Base-by-base conservation (phyloP, 2,329 filamentous ascomycete species). In the Elsinoe ampelina region DNA sequence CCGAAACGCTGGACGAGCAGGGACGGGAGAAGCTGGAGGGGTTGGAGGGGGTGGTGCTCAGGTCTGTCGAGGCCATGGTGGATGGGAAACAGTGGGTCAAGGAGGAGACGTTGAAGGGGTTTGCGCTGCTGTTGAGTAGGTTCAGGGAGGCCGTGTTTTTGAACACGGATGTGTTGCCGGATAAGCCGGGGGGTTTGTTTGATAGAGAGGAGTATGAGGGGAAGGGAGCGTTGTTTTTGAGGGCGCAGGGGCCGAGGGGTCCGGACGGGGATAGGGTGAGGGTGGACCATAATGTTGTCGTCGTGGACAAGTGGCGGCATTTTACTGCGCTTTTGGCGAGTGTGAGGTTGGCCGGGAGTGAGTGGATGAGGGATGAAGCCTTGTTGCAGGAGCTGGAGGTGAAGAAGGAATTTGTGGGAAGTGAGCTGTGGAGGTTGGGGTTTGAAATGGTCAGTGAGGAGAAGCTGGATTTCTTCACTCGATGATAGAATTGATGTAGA, bases 341-440 rank as follows among this genome's bases (percentile, higher is more conserved):
- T 52, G 48, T 39, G 34, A 52, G 48, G 30, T 22, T 52, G 32
- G 34, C 26, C 6, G 48, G 34, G 5, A 52, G 48, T 38, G 34
- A 47, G 42, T 48, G 17, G 41, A 15, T 39, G 55, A 15, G 50
- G 35, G 26, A 54, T 22, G 48, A 55, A n/a, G 57, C 26, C 32
- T 42, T 54, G 38, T 35, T 42, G n/a, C 17, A 57, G 8, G 54
- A 43, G 43, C 17, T 52, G 13, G 54, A 17, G 13, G 34, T 54
- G 38, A 43, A 26, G 54, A 48, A 26, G 54, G 36, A 45, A 11
- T 38, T 39, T 26, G 8, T 19, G 11, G 15, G 38, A 6, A 52
- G 48, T 36, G 32, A 52, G 32, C 39, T 52, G 32, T 52, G 48
- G 48, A 52, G 48, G n/a, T 20, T 52, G 48, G 48, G 26, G 6